A percentile compares a stretch with the other conserved stretches of the same genome.
phyloP scores from a whole-genome alignment of 306 rosid genomes.

The Begonia loranthoides region DNA sequence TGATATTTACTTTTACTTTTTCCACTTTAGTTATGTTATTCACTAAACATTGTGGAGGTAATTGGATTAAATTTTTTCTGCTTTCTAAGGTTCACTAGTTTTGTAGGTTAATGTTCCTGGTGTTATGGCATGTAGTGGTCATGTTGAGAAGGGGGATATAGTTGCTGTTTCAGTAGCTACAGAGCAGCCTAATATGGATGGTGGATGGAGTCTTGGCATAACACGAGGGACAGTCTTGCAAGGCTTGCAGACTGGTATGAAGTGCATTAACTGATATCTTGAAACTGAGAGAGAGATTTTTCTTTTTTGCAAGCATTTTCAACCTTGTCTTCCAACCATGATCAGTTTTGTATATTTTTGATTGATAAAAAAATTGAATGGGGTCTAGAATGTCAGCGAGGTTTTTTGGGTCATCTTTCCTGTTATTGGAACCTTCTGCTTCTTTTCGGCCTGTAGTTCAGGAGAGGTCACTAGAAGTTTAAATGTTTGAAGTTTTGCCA shows the following conservation, averaged over 20 bases:
- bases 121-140: slow-evolving; percentile 87
- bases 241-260: slow-evolving; percentile 51
- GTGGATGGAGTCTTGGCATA: slow-evolving; percentile 67
- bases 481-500: no score
- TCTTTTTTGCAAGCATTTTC: neutral
- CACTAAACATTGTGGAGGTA: neutral
- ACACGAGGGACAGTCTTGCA: slow-evolving; percentile 81
- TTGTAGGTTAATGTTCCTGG: slow-evolving; percentile 85
- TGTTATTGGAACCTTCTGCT: no score
- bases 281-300: no score
- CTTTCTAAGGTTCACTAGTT: no score
- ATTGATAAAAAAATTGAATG: no score
- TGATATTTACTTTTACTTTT: no score
- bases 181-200: slow-evolving; percentile 63
- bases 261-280: neutral
- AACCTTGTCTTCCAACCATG: neutral
- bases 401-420: no score
- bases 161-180: slow-evolving; percentile 77
- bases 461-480: no score
- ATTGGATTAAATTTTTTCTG: no score
- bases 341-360: no score
- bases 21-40: neutral
- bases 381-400: no score
- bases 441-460: no score
- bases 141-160: slow-evolving; percentile 72